These are phyloP conservation scores for Flagelloscypha sp. DNA, from an alignment of 768 basidiomycete species.

Conservation along the genomic window DNA sequence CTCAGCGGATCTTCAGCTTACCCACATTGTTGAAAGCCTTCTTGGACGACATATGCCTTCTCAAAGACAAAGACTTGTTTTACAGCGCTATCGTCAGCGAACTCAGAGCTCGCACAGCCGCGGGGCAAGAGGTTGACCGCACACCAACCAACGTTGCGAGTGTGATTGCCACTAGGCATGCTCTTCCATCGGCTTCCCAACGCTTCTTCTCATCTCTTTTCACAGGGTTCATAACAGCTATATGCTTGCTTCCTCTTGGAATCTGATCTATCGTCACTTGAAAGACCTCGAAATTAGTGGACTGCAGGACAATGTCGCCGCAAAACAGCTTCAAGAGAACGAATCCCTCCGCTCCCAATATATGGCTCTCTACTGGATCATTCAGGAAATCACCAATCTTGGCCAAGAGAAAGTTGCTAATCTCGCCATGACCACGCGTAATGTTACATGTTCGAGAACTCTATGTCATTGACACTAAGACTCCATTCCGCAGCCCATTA, in stretches of 20 bases:
- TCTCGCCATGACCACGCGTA: conserved; percentile 65
- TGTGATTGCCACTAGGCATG: conserved; percentile 51
- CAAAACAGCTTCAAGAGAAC: conserved; percentile 45
- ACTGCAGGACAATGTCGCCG: conserved; percentile 43
- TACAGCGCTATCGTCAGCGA: conserved; percentile 47
- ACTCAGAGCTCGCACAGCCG: conserved; percentile 40
- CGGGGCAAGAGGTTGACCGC: conserved; percentile 20
- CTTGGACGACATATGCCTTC: conserved; percentile 58
- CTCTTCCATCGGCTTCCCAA: conserved; percentile 4
- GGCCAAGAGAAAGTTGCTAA: conserved; percentile 60
- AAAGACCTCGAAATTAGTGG: conserved; percentile 47
- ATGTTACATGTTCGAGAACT: conserved; percentile 16
- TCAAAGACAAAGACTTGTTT: conserved; percentile 63
- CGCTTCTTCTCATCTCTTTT: conserved; percentile 2
- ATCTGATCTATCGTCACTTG: conserved; percentile 53
- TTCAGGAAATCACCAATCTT: conserved; percentile 49
- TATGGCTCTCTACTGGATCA: conserved; percentile 56
- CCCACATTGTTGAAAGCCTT: conserved; percentile 33
- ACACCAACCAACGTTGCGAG: conserved; percentile 48
- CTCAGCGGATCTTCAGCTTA: conserved; percentile 7
- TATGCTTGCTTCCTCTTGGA: conserved; percentile 80
- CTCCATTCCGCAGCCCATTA: conserved; percentile 49
- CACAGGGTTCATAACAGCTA: conserved; percentile 74
- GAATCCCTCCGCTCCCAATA: conserved; percentile 46
- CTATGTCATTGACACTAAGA: conserved; percentile 3